Evolutionary conservation across 169 alveolate genomes (phyloP).

Genomic region (Cyclospora cayetanensis): DNA sequence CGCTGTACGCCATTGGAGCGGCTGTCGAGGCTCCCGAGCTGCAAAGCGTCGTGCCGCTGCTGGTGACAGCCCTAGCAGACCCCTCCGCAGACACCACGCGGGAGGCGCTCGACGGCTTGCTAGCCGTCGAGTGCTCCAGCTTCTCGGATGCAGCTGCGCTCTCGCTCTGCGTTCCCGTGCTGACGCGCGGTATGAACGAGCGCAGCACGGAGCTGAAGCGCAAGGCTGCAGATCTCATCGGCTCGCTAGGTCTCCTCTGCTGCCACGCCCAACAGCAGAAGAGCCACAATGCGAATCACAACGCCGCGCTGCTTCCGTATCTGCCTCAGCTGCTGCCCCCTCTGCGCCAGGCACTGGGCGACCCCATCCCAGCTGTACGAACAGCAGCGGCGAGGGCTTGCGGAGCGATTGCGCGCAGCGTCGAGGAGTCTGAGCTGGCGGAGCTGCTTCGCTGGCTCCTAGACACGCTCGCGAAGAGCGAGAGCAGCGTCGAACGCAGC

Average conservation of each 20-base stretch:
- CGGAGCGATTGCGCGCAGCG: constrained; percentile 74
- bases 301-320: constrained; percentile 75
- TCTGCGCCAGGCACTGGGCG: constrained; percentile 74
- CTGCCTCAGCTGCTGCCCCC: constrained; percentile 73
- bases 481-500: constrained; percentile 74
- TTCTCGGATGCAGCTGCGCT: constrained; percentile 73
- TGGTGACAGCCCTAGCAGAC: constrained; percentile 3
- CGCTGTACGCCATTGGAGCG: constrained; percentile 26
- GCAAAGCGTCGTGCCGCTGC: neutral
- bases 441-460: constrained; percentile 60
- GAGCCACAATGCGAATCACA: constrained; percentile 71
- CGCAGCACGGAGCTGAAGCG: constrained; percentile 73
- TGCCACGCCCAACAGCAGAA: constrained; percentile 72
- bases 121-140: constrained; percentile 51
- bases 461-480: constrained; percentile 43
- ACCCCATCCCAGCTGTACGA: constrained; percentile 79
- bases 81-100: constrained; percentile 60
- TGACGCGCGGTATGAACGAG: constrained; percentile 73
- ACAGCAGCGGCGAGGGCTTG: constrained; percentile 77
- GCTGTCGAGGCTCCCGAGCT: constrained; percentile 61
- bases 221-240: constrained; percentile 77
- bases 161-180: constrained; percentile 71
- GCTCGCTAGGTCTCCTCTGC: constrained; percentile 75
- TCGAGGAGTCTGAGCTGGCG: constrained; percentile 27
- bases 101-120: constrained; percentile 63